Evolutionary conservation across 2,329 filamentous ascomycete species (phyloP).

Genomic region (Fusarium nelsonii): DNA sequence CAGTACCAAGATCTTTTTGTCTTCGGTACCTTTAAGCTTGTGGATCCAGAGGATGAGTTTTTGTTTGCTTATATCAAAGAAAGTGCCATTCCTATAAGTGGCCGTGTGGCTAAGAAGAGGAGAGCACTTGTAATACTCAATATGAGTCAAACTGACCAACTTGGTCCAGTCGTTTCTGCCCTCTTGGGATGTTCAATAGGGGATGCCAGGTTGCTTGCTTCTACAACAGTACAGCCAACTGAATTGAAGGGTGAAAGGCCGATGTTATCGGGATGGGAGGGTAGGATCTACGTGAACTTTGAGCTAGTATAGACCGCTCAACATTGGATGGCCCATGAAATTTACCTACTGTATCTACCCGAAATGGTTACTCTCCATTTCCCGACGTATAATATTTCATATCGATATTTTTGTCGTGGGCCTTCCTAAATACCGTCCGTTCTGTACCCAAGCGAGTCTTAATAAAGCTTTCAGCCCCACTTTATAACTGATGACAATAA

Average conservation of each 20-base stretch:
- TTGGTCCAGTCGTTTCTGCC: conserved; percentile 41
- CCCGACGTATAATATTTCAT: no score
- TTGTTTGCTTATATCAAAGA: conserved; percentile 69
- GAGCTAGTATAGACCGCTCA: background rate
- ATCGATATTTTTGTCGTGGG: no score
- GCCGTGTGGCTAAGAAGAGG: conserved; percentile 35
- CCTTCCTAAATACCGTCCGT: no score
- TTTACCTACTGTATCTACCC: no score
- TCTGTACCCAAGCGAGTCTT: no score
- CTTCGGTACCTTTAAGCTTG: conserved; percentile 69
- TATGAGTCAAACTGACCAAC: conserved; percentile 57
- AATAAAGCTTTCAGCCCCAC: no score
- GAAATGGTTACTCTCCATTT: no score
- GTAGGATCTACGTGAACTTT: conserved; percentile 41
- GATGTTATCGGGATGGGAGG: conserved; percentile 34
- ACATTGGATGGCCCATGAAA: no score
- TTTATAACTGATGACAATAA: no score
- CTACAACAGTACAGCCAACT: conserved; percentile 30
- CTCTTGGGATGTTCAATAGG: conserved; percentile 36
- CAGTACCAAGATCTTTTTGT: conserved; percentile 70
- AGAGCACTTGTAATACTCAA: conserved; percentile 60
- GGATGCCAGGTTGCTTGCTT: conserved; percentile 45
- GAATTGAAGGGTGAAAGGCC: conserved; percentile 10
- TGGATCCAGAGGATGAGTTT: conserved; percentile 63
- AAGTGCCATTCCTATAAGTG: conserved; percentile 36